Base-by-base conservation (phyloP, 2,329 filamentous ascomycete species). In the Trichoderma simmonsii region DNA sequence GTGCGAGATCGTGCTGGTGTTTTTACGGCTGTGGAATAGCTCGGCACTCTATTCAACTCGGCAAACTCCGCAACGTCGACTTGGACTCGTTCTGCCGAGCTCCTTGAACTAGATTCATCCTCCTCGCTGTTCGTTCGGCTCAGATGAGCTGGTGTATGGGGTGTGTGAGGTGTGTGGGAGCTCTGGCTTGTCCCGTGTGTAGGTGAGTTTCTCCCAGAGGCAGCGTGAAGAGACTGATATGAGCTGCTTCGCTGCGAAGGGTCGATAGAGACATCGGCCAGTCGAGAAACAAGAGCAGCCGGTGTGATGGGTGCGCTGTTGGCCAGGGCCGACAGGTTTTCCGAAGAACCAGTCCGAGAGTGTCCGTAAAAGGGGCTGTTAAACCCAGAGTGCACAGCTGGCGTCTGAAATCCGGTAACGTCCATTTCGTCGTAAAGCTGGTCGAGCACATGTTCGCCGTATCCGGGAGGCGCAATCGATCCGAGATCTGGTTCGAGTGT, bases 371-470 rank as follows among this genome's bases (percentile, higher is more conserved):
- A 91, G 0, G 96, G 96, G 43, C 94, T 98, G 79, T 89, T 94
- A 71, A 93, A 87, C n/a, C 91, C 91, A 69, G 93, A 91, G 83
- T 85, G 88, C 43, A 89, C 84, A 1, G 87, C 90, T 1, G 93
- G 92, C 0, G 92, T 94, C 82, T 94, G 91, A 79, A 95, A 92
- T n/a, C 93, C 93, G 68, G 87, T 90, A 9, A 89, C 87, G 76
- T 97, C 93, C 71, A 98, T 88, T 73, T 95, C 93, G 75, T 94
- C 93, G 82, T 97, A 99, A 1, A 98, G 86, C 79, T 93, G 91
- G 80, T 99, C 96, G 30, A 98, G 89, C 59, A 93, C 88, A 80
- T 98, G 96, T 77, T 95, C 90, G 73, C 94, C 94, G 77, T 99
- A 99, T 51, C 94, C 90, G 0, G 96, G 96, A n/a, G 96, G 96